Evolutionary conservation across 306 rosid genomes (phyloP).

Genomic region (Quercus mongolica): DNA sequence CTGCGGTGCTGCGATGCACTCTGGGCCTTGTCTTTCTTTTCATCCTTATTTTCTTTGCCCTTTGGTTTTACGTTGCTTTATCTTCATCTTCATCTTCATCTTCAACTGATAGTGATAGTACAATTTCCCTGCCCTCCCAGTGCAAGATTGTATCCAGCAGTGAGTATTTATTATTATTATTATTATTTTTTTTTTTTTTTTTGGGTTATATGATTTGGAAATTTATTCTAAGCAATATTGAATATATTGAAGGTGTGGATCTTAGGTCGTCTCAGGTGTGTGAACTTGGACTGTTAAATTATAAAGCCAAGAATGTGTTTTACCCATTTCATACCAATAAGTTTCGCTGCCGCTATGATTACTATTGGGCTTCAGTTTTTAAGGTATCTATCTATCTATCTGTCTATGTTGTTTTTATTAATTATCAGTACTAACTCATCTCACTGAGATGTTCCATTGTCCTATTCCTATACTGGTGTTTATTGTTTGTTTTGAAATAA

Average conservation of each 20-base stretch:
- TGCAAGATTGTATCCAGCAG: slow-evolving; percentile 89
- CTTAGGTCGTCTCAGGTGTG: slow-evolving; percentile 89
- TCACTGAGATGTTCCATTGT: too few species aligned
- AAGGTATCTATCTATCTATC: slow-evolving; percentile 38
- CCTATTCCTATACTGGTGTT: too few species aligned
- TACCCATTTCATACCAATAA: slow-evolving; percentile 71
- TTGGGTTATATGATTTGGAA: background rate
- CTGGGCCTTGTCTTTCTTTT: slow-evolving; percentile 43
- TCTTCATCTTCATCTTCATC: slow-evolving; percentile 31
- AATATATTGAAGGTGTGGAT: slow-evolving; percentile 71
- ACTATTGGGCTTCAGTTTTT: slow-evolving; percentile 94
- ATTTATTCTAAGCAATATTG: background rate
- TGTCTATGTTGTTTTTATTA: background rate
- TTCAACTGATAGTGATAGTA: slow-evolving; percentile 20
- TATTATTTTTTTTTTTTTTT: background rate
- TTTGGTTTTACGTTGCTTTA: slow-evolving; percentile 49
- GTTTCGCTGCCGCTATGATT: slow-evolving; percentile 80
- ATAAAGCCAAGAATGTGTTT: slow-evolving; percentile 71
- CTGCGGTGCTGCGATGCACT: slow-evolving; percentile 40
- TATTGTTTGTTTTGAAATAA: too few species aligned
- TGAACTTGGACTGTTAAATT: slow-evolving; percentile 75
- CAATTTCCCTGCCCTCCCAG: slow-evolving; percentile 70
- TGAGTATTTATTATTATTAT: slow-evolving; percentile 19
- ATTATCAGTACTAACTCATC: background rate
- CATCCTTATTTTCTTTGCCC: slow-evolving; percentile 24